phyloP scores from a whole-genome alignment of 2,329 filamentous ascomycete species.

The Xylariaceae sp. region DNA sequence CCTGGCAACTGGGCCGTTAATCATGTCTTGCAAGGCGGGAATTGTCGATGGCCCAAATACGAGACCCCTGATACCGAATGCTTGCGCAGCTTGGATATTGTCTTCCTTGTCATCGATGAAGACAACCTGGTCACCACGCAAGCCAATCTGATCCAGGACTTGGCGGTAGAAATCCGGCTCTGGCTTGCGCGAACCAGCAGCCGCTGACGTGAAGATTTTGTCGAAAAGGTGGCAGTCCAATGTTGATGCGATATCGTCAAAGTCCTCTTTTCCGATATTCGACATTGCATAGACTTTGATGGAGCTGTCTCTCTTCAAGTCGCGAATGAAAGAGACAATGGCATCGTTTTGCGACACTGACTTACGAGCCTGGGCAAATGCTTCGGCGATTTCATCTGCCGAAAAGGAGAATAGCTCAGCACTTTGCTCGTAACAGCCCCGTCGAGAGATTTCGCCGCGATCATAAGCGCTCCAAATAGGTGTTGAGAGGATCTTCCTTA shows the following conservation, averaged over 20 bases:
- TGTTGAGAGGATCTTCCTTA: slow-evolving; percentile 27
- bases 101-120: slow-evolving; percentile 17
- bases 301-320: slow-evolving; percentile 18
- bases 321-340: slow-evolving; percentile 23
- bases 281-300: slow-evolving; percentile 31
- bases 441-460: slow-evolving; percentile 26
- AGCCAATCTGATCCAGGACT: slow-evolving; percentile 26
- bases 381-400: slow-evolving; percentile 22
- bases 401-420: slow-evolving; percentile 25
- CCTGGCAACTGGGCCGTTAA: slow-evolving; percentile 7
- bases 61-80: slow-evolving; percentile 28
- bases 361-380: slow-evolving; percentile 25
- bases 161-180: slow-evolving; percentile 31
- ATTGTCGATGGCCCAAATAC: slow-evolving; percentile 9
- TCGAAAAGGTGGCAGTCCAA: slow-evolving; percentile 28
- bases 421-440: slow-evolving; percentile 23
- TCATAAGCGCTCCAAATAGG: slow-evolving; percentile 30
- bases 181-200: slow-evolving; percentile 34
- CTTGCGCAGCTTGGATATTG: slow-evolving; percentile 12
- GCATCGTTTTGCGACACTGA: slow-evolving; percentile 26
- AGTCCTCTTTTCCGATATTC: slow-evolving; percentile 30
- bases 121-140: slow-evolving; percentile 4
- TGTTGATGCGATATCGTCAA: slow-evolving; percentile 21
- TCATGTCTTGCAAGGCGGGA: neutral
- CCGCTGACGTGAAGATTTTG: slow-evolving; percentile 32